Percentiles rank a stretch among this genome's conserved stretches.
These are phyloP conservation scores for Cymodocea nodosa DNA, from an alignment of 116 monocot species.

Conservation along the genomic window DNA sequence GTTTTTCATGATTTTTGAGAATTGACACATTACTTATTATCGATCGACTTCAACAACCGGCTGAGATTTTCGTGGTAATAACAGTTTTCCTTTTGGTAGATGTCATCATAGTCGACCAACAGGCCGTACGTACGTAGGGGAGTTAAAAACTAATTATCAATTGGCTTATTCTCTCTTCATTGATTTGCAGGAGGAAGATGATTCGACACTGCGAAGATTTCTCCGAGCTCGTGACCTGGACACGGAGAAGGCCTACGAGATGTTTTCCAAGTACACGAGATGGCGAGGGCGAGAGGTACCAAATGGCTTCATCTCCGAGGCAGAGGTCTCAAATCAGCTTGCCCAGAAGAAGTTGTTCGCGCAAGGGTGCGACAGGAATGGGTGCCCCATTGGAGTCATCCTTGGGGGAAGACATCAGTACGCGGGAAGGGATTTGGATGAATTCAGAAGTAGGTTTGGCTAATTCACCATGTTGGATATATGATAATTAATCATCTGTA, in stretches of 20 bases:
- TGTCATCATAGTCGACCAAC: too few species aligned
- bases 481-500: neutral
- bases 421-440: constrained; percentile 42
- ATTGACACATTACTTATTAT: too few species aligned
- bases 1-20: too few species aligned
- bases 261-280: constrained; percentile 53
- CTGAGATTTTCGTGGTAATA: too few species aligned
- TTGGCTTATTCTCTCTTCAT: too few species aligned
- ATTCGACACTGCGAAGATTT: constrained; percentile 46
- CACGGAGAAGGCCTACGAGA: constrained; percentile 32
- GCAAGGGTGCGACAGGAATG: constrained; percentile 51
- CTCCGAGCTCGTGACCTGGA: constrained; percentile 54
- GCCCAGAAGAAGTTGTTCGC: constrained; percentile 40
- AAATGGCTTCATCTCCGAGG: constrained; percentile 47
- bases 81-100: too few species aligned
- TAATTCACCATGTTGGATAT: neutral
- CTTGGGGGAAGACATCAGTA: constrained; percentile 31
- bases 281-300: constrained; percentile 42
- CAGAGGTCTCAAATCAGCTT: constrained; percentile 51
- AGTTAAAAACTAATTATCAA: too few species aligned
- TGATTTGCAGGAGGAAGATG: neutral
- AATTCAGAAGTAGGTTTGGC: constrained; percentile 48
- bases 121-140: too few species aligned
- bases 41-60: too few species aligned
- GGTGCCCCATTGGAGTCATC: constrained; percentile 38